Evolutionary conservation across 2,329 filamentous ascomycete species (phyloP).

Genomic region (Pseudocercospora musae): DNA sequence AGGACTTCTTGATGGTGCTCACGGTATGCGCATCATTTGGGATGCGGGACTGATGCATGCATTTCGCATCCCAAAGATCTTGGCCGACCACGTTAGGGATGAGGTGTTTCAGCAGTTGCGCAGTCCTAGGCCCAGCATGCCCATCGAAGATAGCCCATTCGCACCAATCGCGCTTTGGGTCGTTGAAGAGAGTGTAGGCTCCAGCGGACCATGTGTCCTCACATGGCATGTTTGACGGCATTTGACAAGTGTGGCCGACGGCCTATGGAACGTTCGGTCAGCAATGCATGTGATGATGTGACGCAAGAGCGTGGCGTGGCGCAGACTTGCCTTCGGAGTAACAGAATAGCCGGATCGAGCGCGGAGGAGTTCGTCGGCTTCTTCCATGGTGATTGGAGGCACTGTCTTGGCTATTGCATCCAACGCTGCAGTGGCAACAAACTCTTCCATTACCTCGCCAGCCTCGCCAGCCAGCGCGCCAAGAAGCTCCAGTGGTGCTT

Average conservation of each 20-base stretch:
- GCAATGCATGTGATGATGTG: neutral
- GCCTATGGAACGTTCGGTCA: slow-evolving; percentile 9
- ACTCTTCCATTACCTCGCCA: slow-evolving; percentile 15
- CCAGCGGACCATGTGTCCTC: slow-evolving; percentile 29
- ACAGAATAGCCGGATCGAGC: slow-evolving; percentile 24
- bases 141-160: slow-evolving; percentile 44
- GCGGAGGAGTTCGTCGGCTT: slow-evolving; percentile 24
- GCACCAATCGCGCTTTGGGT: slow-evolving; percentile 27
- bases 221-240: slow-evolving; percentile 31
- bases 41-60: slow-evolving; percentile 23
- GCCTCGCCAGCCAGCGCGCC: slow-evolving; percentile 9
- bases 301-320: neutral
- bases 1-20: slow-evolving; percentile 40
- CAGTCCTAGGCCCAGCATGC: slow-evolving; percentile 36
- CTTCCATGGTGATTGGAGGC: slow-evolving; percentile 23
- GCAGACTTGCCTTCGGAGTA: slow-evolving; percentile 14
- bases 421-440: slow-evolving; percentile 21
- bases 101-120: slow-evolving; percentile 26
- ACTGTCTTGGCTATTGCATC: slow-evolving; percentile 19
- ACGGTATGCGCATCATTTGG: slow-evolving; percentile 33
- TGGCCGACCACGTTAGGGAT: slow-evolving; percentile 26
- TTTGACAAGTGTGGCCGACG: slow-evolving; percentile 27
- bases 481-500: slow-evolving; percentile 8
- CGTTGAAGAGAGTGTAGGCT: slow-evolving; percentile 22
- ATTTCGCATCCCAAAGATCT: slow-evolving; percentile 19